Base-by-base conservation (phyloP, 495 filamentous ascomycete species). In the Neurospora sp. region DNA sequence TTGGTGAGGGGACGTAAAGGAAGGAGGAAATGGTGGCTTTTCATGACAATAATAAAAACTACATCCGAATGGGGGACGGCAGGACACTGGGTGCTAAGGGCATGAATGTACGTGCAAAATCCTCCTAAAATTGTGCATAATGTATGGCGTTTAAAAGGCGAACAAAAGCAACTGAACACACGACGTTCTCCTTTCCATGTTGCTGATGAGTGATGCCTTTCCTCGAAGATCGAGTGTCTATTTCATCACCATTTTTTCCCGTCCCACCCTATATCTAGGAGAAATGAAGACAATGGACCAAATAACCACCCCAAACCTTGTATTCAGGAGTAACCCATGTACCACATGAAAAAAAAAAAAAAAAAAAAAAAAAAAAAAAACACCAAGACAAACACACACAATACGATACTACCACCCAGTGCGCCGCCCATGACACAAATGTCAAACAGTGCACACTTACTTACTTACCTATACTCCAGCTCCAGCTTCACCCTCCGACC, bases 41-140 rank as follows among this genome's bases (percentile, higher is more conserved):
- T 18, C 12, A 9, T 1, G 27, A 4, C 0, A 3, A 10, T 2
- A 35, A 61, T 2, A 14, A 4, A 18, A 4, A 61, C 12, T 0
- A 65, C 27, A 35, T 31, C 12, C 5, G 12, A 1, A 0, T 3
- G 20, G 5, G 27, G 7, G 27, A 18, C 2, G 3, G 16, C 6
- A 14, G 27, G 27, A 61, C 1, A 35, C 6, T 61, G 27, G 27
- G 1, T 3, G 14, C 4, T 9, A 0, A 8, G 1, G 7, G 1
- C 0, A 31, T 16, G 11, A 16, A 2, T 31, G 16, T 2, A 53
- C 7, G 9, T 31, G 48, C 11, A 8, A 31, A 16, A 7, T 31
- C 3, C 0, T 1, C 0, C 0, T 6, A 0, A 10, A 1, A 4
- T 46, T 20, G 40, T 7, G 0, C 44, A 48, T 3, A 0, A 42